Percentiles rank a stretch among this genome's conserved stretches.
Evolutionary conservation across 2,329 filamentous ascomycete genomes (phyloP).

Genomic region (Hirsutella rhossiliensis): DNA sequence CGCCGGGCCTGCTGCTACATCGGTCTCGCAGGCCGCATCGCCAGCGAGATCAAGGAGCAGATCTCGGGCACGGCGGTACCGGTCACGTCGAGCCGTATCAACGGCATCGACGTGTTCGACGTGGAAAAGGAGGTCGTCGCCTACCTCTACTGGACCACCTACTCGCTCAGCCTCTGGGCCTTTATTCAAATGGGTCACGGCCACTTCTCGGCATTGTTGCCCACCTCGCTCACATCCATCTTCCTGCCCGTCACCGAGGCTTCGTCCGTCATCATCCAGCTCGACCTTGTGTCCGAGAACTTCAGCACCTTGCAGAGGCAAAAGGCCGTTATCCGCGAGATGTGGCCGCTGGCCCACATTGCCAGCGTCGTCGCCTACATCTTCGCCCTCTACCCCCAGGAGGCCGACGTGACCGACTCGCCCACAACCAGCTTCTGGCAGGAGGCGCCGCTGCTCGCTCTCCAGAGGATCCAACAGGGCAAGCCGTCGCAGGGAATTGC

Average conservation of each 20-base stretch:
- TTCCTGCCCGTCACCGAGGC: conserved; percentile 17
- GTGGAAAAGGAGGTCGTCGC: conserved; percentile 26
- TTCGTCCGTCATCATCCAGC: conserved; percentile 17
- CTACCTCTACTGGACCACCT: conserved; percentile 27
- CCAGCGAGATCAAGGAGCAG: conserved; percentile 18
- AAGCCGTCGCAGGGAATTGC: conserved; percentile 9
- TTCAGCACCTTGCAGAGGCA: conserved; percentile 23
- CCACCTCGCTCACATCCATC: conserved; percentile 13
- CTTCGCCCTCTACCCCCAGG: conserved; percentile 13
- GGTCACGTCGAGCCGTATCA: conserved; percentile 22
- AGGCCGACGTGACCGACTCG: conserved; percentile 4
- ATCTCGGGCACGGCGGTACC: conserved; percentile 14
- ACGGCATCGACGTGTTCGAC: conserved; percentile 25
- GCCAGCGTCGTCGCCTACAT: conserved; percentile 18
- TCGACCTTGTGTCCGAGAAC: conserved; percentile 23
- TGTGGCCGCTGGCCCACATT: conserved; percentile 22
- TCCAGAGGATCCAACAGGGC: conserved; percentile 10
- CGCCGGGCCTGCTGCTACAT: conserved; percentile 23
- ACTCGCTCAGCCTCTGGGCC: conserved; percentile 24
- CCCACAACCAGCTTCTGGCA: conserved; percentile 10
- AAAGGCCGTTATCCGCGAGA: conserved; percentile 19
- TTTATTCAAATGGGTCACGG: conserved; percentile 21
- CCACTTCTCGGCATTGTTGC: conserved; percentile 11
- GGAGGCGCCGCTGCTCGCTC: conserved; percentile 9
- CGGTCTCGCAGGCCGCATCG: conserved; percentile 18